Conservation (phyloP, 495 filamentous ascomycete genomes). For the Rostrohypoxylon terebratum region DNA sequence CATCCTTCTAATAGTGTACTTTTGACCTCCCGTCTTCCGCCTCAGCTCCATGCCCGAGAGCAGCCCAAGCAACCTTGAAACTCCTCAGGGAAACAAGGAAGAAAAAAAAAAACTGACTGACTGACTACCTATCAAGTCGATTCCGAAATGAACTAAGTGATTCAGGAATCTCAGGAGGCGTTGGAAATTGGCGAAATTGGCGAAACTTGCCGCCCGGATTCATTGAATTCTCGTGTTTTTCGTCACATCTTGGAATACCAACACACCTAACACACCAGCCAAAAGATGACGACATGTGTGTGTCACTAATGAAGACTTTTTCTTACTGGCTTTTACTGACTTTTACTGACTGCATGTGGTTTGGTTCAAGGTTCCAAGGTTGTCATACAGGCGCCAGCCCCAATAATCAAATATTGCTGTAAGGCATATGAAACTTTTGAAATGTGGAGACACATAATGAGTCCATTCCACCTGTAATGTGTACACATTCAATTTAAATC, state of each 20-base stretch:
- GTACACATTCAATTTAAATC: constrained; percentile 16
- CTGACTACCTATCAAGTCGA: background rate
- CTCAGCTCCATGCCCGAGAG: constrained; percentile 15
- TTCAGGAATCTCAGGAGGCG: background rate
- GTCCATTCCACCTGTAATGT: constrained; percentile 28
- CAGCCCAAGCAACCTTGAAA: constrained; percentile 14
- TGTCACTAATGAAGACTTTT: background rate
- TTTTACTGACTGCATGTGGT: background rate
- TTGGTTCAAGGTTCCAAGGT: background rate
- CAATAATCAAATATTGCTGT: constrained; percentile 30
- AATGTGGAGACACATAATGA: constrained; percentile 2
- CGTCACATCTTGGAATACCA: background rate
- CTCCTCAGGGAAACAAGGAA: constrained; percentile 20
- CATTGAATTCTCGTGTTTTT: constrained; percentile 6
- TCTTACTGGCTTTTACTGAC: background rate
- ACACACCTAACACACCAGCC: background rate
- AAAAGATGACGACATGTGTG: background rate
- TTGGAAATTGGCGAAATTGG: no score
- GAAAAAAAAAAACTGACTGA: constrained; percentile 7
- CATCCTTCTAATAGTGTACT: constrained; percentile 24
- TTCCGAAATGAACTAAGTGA: constrained; percentile 21
- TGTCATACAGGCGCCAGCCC: constrained; percentile 11
- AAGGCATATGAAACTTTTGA: background rate
- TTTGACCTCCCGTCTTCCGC: constrained; percentile 26
- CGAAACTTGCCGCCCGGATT: constrained; percentile 10